phyloP scores from a whole-genome alignment of 2,329 filamentous ascomycete species.

The Domatiomyces globalis region DNA sequence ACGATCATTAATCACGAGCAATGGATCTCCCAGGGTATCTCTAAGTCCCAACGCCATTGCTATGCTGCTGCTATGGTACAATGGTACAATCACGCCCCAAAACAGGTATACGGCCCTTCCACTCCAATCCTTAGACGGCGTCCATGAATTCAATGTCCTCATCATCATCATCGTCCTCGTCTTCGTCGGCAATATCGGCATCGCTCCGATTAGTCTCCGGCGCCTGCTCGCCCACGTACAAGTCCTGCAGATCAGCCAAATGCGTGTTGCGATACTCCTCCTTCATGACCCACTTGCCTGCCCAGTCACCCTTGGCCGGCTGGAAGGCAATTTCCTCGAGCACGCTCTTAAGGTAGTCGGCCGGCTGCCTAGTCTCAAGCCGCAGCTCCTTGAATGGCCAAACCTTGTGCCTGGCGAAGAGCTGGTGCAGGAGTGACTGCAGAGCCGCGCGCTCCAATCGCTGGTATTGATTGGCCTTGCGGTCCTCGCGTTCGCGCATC shows the following conservation, averaged over 20 bases:
- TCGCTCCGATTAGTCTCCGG: background rate
- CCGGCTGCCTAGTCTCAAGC: slow-evolving; percentile 65
- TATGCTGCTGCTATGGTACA: slow-evolving; percentile 7
- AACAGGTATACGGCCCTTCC: background rate
- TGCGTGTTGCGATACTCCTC: slow-evolving; percentile 17
- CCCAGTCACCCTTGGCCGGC: slow-evolving; percentile 18
- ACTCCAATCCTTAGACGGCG: background rate
- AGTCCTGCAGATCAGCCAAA: background rate
- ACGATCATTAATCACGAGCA: slow-evolving; percentile 9
- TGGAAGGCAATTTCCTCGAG: slow-evolving; percentile 39
- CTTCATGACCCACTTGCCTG: slow-evolving; percentile 22
- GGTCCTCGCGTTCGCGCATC: background rate
- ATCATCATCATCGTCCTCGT: slow-evolving; percentile 10
- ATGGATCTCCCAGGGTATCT: slow-evolving; percentile 25
- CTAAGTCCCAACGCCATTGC: slow-evolving; percentile 29
- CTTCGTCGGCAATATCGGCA: slow-evolving; percentile 13
- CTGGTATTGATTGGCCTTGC: background rate
- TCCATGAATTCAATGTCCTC: slow-evolving; percentile 12
- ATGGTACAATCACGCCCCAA: background rate
- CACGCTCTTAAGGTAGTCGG: slow-evolving; percentile 78
- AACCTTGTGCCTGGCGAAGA: slow-evolving; percentile 75
- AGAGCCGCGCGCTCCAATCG: background rate
- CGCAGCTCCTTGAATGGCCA: slow-evolving; percentile 89
- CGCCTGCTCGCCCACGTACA: background rate
- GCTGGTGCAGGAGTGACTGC: slow-evolving; percentile 47